Base-by-base conservation (phyloP, 1,139 yeast genomes). In the Candida tetrigidarum region DNA sequence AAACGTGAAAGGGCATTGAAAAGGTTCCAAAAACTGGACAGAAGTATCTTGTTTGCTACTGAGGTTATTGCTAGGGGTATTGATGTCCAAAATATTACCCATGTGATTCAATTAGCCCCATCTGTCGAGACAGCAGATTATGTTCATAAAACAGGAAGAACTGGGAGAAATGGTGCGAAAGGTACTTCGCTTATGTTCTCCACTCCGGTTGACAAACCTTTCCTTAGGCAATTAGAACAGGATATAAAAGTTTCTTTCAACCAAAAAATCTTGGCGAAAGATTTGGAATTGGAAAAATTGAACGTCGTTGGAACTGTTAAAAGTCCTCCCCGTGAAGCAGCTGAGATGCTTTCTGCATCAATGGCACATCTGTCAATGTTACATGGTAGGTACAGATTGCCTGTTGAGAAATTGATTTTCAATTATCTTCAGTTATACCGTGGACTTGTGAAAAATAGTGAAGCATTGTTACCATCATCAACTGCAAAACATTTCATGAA, bases 41-140 rank as follows among this genome's bases (percentile, higher is more conserved):
- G 71, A 22, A 85, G 88, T 45, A 60, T 92, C 35, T 73, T 92
- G 45, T 79, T 92, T 41, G 86, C 96, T 38, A 89, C 97, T 2
- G 96, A 92, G 67, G 97, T 93, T 45, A 96, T 93, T 52, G 97
- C 98, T 3, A 83, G 98, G 70, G 98, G 99, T 58, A 84, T 93
- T 84, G 97, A 91, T 70, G 87, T 91, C 76, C 92, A 91, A 41
- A 82, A 81, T 56, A 95, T 93, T 27, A 70, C 88, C 22, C 86
- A 88, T 57, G 97, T 91, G 44, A 70, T 86, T 58, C 97, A 91
- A 68, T 64, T 87, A 47, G 85, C 90, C 53, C 77, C 85, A n/a
- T 89, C 95, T 51, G 67, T 76, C 37, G 90, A 85, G 47, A 69
- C 84, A 29, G 82, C 92, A 12, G 86, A 87, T 51, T 92, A 92